phyloP scores from a whole-genome alignment of 106 monocot genomes.

The Platanthera guangdongensis region DNA sequence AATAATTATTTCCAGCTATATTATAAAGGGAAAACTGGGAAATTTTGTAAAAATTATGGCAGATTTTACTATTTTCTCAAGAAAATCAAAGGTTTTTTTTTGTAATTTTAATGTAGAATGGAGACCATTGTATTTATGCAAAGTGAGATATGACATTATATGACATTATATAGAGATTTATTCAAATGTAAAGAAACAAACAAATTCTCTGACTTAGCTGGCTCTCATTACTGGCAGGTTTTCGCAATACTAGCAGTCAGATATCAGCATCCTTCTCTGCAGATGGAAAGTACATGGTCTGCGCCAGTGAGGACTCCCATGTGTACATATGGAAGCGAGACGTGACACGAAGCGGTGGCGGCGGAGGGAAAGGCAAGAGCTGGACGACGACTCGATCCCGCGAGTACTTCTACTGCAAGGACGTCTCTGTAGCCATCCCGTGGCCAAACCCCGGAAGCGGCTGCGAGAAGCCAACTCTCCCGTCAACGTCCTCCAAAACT shows the following conservation, averaged over 20 bases:
- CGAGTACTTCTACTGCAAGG: constrained; percentile 81
- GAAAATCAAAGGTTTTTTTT: too few species aligned
- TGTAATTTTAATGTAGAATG: too few species aligned
- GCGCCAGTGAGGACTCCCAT: constrained; percentile 92
- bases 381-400: constrained; percentile 59
- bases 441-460: constrained; percentile 53
- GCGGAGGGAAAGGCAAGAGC: constrained; percentile 27
- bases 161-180: too few species aligned
- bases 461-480: constrained; percentile 5
- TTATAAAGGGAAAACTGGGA: too few species aligned
- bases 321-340: constrained; percentile 88
- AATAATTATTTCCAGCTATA: too few species aligned
- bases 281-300: constrained; percentile 67
- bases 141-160: too few species aligned
- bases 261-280: constrained; percentile 74
- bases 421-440: constrained; percentile 78
- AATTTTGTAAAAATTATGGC: too few species aligned
- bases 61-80: too few species aligned
- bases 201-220: too few species aligned
- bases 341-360: not conserved
- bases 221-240: constrained; percentile 29
- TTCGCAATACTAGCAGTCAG: constrained; percentile 88
- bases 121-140: too few species aligned
- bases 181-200: too few species aligned
- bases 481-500: not conserved